These are phyloP conservation scores for Torrubiella hemipterigena DNA, from an alignment of 2,329 filamentous ascomycete genomes.

Conservation along the genomic window DNA sequence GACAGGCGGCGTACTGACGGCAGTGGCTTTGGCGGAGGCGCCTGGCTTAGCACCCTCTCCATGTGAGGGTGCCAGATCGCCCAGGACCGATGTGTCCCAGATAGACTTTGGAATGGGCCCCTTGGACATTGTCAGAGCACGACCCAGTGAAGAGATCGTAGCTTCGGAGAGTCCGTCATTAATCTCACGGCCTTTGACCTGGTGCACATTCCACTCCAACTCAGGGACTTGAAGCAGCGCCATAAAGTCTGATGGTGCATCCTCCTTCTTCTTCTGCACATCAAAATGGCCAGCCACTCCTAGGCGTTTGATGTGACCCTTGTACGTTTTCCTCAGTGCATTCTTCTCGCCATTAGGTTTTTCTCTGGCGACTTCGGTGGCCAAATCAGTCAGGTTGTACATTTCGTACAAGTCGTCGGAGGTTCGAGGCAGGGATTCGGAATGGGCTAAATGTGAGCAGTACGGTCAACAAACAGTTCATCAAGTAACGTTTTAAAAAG, in stretches of 20 bases:
- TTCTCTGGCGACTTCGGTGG: constrained; percentile 49
- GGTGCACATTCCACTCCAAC: constrained; percentile 43
- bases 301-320: constrained; percentile 54
- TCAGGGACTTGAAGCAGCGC: constrained; percentile 38
- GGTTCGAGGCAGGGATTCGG: constrained; percentile 32
- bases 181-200: constrained; percentile 43
- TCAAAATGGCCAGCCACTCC: constrained; percentile 52
- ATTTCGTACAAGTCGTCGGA: constrained; percentile 47
- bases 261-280: constrained; percentile 38
- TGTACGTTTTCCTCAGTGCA: constrained; percentile 55
- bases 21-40: constrained; percentile 33
- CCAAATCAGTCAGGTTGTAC: constrained; percentile 43
- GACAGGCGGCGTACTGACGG: constrained; percentile 38
- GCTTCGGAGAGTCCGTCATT: constrained; percentile 36
- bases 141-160: constrained; percentile 29
- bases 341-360: constrained; percentile 57
- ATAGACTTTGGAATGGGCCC: constrained; percentile 40
- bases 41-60: constrained; percentile 24
- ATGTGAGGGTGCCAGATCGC: constrained; percentile 36
- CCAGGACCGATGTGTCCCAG: constrained; percentile 48
- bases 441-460: constrained; percentile 32
- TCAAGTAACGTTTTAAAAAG: too few species aligned
- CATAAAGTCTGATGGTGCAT: constrained; percentile 39
- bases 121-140: constrained; percentile 44
- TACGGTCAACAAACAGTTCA: constrained; percentile 27